phyloP scores from a whole-genome alignment of 2,329 filamentous ascomycete genomes.

The Phialophora verrucosa region DNA sequence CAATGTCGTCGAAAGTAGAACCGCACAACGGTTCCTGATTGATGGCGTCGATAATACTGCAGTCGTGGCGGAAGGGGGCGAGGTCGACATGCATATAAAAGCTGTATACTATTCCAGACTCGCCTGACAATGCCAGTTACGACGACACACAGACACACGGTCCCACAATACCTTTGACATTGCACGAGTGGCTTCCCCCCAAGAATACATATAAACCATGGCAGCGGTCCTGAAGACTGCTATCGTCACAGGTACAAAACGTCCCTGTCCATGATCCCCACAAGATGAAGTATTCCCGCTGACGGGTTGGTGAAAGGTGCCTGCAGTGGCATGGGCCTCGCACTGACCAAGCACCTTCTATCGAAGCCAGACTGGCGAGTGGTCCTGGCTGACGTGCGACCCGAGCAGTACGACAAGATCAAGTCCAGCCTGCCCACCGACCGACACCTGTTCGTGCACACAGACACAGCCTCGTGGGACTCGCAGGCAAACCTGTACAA shows the following conservation, averaged over 20 bases:
- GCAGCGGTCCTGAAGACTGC: conserved; percentile 21
- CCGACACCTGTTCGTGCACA: conserved; percentile 47
- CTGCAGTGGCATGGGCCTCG: conserved; percentile 66
- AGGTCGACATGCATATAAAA: too few species aligned
- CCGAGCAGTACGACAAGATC: conserved; percentile 4
- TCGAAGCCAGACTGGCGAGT: conserved; percentile 51
- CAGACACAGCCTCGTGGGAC: conserved; percentile 59
- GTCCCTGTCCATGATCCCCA: neutral
- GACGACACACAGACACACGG: too few species aligned
- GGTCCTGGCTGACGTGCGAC: conserved; percentile 60
- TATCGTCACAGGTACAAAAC: conserved; percentile 19
- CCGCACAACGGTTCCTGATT: too few species aligned
- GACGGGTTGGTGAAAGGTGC: conserved; percentile 49
- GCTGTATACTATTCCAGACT: too few species aligned
- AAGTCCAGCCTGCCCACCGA: conserved; percentile 20
- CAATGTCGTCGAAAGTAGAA: too few species aligned
- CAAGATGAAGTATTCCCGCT: conserved; percentile 31
- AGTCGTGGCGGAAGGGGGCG: too few species aligned
- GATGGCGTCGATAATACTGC: too few species aligned
- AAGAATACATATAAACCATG: conserved; percentile 19
- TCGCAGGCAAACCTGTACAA: conserved; percentile 60
- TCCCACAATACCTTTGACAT: neutral
- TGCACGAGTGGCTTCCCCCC: neutral
- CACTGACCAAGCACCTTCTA: conserved; percentile 59
- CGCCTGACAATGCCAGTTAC: too few species aligned